A percentile compares a stretch with the other conserved stretches of the same genome.
Conservation (phyloP, 106 monocot genomes). For the Acanthochlamys bracteata region DNA sequence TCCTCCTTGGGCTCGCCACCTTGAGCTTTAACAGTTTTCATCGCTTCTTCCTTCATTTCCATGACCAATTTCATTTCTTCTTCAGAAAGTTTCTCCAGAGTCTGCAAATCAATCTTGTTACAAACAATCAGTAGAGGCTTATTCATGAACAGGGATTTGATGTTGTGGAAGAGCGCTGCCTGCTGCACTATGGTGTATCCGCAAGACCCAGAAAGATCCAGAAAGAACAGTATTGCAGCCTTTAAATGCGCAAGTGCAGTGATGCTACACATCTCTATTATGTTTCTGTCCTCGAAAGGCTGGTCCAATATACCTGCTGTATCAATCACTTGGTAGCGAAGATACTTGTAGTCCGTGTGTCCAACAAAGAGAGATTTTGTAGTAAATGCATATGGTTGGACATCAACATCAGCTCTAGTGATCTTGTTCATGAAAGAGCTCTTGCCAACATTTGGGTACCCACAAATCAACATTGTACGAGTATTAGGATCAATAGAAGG, state of each 20-base stretch:
- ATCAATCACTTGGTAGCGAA: constrained; percentile 97
- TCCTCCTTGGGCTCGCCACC: constrained; percentile 62
- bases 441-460: constrained; percentile 98
- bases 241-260: constrained; percentile 79
- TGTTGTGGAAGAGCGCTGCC: constrained; percentile 87
- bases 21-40: constrained; percentile 44
- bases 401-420: constrained; percentile 93
- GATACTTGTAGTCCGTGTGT: constrained; percentile 95
- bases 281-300: constrained; percentile 91
- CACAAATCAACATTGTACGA: constrained; percentile 87
- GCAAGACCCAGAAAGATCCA: constrained; percentile 94
- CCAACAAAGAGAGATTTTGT: constrained; percentile 95
- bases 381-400: constrained; percentile 96
- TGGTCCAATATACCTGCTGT: constrained; percentile 92
- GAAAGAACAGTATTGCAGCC: constrained; percentile 80
- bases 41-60: constrained; percentile 85
- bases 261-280: constrained; percentile 99
- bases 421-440: constrained; percentile 95
- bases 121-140: constrained; percentile 88
- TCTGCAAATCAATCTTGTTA: constrained; percentile 95
- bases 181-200: constrained; percentile 86
- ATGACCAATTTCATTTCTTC: constrained; percentile 83
- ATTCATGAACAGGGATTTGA: constrained; percentile 85
- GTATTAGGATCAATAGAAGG: constrained; percentile 96
- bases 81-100: constrained; percentile 64